These are phyloP conservation scores for Lachnum nothofagi DNA, from an alignment of 2,329 filamentous ascomycete species.

Conservation along the genomic window DNA sequence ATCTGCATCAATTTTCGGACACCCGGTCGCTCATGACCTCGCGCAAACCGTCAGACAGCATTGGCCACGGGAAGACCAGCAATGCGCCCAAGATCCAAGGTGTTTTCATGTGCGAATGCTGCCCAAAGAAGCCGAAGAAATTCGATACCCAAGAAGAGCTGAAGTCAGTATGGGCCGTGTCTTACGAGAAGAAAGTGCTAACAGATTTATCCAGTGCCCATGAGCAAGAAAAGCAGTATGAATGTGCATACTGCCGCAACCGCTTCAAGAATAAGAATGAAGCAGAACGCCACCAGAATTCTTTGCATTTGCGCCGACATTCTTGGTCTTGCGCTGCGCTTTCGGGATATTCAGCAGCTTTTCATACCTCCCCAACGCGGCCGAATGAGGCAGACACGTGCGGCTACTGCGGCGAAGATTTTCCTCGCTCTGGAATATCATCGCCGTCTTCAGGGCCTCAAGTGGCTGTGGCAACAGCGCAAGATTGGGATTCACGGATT, in stretches of 20 bases:
- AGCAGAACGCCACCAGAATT: conserved; percentile 92
- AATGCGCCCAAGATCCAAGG: conserved; percentile 50
- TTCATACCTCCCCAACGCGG: conserved; percentile 70
- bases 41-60: conserved; percentile 44
- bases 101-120: conserved; percentile 80
- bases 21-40: conserved; percentile 35
- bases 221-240: conserved; percentile 93
- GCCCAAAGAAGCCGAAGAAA: conserved; percentile 94
- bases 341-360: conserved; percentile 70
- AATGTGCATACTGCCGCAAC: conserved; percentile 86
- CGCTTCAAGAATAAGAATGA: conserved; percentile 99
- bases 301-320: conserved; percentile 82
- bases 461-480: conserved; percentile 56
- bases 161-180: conserved; percentile 53
- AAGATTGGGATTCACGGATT: conserved; percentile 82
- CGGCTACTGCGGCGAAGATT: conserved; percentile 94
- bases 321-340: conserved; percentile 96
- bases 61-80: conserved; percentile 37
- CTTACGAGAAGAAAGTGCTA: conserved; percentile 1
- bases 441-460: conserved; percentile 40
- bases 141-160: conserved; percentile 82
- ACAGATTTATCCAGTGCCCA: conserved; percentile 58
- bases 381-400: conserved; percentile 72
- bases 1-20: conserved; percentile 36
- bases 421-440: conserved; percentile 41